Evolutionary conservation across 495 filamentous ascomycete species (phyloP), one percentile per base, ranked within the genome.

Genomic region (Aspergillus panamensis): DNA sequence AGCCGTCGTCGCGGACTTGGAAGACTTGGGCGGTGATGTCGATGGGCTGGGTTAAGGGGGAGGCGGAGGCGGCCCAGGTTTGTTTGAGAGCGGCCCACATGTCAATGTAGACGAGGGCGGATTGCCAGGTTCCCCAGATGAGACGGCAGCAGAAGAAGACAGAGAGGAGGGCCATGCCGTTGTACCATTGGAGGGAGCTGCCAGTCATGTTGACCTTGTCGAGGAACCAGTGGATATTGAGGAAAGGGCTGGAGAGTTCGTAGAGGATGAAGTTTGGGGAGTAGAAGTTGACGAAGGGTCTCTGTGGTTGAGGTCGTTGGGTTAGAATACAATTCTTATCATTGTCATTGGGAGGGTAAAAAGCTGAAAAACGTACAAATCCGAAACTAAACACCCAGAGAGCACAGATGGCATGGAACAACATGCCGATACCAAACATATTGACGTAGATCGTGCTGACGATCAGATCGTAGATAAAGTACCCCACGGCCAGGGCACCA

Each of bases 191-290:
- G 45, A 82, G 60, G 14, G 71, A 79, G 58, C 88, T 88, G 51
- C 94, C 94, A 20, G 95, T 99, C 82, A 96, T 87, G 70, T 89
- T 85, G 65, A 97, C 80, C 76, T 99, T 99, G 78, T 99, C 94
- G 68, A 88, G 92, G 82, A 99, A 97, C 94, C 94, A 99, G 80
- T 99, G 94, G 74, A 97, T 89, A 71, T 96, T 95, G 66, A 95
- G 85, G 77, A 96, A 93, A 13, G 91, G 91, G 63, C 85, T 88
- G 53, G 91, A 96, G 55, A 99, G 88, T 77, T 99, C 94, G 80
- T 96, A 99, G 64, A 99, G 90, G 66, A 99, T 90, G 77, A 99
- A 97, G 51, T 85, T 83, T 16, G 86, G 81, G 53, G 84, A 90
- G 73, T 96, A 97, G 79, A 85, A 97, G 76, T 96, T 96, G 61